A percentile compares a stretch with the other conserved stretches of the same genome.
Evolutionary conservation across 495 filamentous ascomycete species (phyloP).

Genomic region (Penicillium samsonianum): DNA sequence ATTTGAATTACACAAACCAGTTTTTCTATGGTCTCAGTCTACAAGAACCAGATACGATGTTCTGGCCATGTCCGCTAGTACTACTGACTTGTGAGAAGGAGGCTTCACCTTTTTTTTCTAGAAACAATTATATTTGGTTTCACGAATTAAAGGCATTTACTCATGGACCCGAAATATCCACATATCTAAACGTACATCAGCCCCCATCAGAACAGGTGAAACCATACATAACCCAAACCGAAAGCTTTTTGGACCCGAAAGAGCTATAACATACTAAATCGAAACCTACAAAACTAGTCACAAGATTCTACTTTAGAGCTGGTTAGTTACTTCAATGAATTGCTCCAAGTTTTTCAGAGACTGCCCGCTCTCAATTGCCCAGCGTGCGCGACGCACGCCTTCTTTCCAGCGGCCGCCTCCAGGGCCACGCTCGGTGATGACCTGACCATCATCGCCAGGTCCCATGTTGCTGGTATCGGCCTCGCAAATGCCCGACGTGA

Average conservation of each 20-base stretch:
- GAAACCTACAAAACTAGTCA: neutral
- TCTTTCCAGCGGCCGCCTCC: slow-evolving; percentile 90
- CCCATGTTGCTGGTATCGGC: slow-evolving; percentile 75
- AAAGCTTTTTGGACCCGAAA: neutral
- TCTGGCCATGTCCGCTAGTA: neutral
- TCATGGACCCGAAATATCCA: neutral
- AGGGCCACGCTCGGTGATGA: slow-evolving; percentile 77
- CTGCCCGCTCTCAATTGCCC: slow-evolving; percentile 78
- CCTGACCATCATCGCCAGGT: slow-evolving; percentile 68
- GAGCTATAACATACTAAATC: neutral
- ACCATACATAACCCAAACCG: neutral
- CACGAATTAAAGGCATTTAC: neutral
- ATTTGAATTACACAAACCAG: slow-evolving; percentile 17
- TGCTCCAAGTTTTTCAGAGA: slow-evolving; percentile 71
- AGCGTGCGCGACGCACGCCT: slow-evolving; percentile 79
- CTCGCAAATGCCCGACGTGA: slow-evolving; percentile 83
- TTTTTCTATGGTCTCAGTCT: slow-evolving; percentile 7
- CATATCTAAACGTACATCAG: neutral
- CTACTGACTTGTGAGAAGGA: neutral
- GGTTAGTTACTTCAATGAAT: slow-evolving; percentile 66
- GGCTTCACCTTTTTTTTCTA: neutral
- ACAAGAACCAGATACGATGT: neutral
- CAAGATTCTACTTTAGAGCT: slow-evolving; percentile 22
- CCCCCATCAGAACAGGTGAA: neutral
- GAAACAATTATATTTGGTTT: neutral